A percentile compares a stretch with the other conserved stretches of the same genome.
These are phyloP conservation scores for Chrysopogon serrulatus DNA, from an alignment of 176 grass and related monocot species.

Conservation along the genomic window DNA sequence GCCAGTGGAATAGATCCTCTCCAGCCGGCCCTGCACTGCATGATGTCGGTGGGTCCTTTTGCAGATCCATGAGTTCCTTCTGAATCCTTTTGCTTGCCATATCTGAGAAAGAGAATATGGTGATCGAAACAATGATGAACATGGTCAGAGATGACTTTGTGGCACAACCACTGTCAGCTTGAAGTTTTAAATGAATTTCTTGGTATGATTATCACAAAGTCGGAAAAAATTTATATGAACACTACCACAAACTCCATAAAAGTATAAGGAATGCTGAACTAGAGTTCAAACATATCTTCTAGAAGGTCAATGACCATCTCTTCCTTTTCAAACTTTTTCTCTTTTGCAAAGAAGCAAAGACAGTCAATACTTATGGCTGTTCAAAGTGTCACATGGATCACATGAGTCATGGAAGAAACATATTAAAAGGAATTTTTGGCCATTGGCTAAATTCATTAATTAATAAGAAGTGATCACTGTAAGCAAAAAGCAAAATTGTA, in stretches of 20 bases:
- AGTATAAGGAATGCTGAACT: neutral
- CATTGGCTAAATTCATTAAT: neutral
- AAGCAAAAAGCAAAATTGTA: neutral
- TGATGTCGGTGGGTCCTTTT: conserved; percentile 80
- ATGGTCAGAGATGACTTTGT: neutral
- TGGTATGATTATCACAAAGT: neutral
- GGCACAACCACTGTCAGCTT: neutral
- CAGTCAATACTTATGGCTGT: neutral
- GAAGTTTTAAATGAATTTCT: neutral
- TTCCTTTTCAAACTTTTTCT: neutral
- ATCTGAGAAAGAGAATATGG: conserved; percentile 28
- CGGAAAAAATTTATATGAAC: neutral
- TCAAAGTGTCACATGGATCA: neutral
- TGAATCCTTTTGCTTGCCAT: conserved; percentile 98
- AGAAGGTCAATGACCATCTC: neutral
- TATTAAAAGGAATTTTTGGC: neutral
- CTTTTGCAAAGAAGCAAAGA: neutral
- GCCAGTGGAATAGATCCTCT: conserved; percentile 89
- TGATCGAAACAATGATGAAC: conserved; percentile 6
- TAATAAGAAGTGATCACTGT: neutral
- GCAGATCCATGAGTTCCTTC: conserved; percentile 88
- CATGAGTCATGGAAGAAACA: neutral
- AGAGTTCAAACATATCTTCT: neutral
- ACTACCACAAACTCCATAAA: neutral
- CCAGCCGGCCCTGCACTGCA: conserved; percentile 88